Evolutionary conservation across 2,329 filamentous ascomycete species (phyloP).

Genomic region (Colletotrichum agaves): DNA sequence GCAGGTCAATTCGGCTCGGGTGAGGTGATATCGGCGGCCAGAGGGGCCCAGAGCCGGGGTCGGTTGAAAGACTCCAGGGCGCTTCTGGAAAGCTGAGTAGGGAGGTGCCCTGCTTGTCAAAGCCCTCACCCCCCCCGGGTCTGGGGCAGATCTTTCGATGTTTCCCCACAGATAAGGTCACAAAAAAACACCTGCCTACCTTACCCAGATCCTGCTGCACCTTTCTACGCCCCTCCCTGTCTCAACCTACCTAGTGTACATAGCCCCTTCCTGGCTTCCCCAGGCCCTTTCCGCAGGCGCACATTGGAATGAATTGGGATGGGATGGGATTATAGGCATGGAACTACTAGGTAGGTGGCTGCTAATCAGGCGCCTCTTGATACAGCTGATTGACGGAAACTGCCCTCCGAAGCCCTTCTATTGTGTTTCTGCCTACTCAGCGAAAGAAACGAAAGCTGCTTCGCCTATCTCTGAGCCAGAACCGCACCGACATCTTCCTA

Average conservation of each 20-base stretch:
- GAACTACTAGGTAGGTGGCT: neutral
- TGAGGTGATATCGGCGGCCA: neutral
- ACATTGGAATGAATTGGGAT: neutral
- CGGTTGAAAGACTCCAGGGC: neutral
- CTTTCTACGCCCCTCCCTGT: conserved; percentile 2
- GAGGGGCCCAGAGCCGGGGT: neutral
- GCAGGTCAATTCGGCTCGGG: too few species aligned
- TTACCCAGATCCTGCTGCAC: neutral
- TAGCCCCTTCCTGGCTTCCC: conserved; percentile 9
- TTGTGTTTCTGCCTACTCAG: neutral
- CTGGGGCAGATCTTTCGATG: conserved; percentile 33
- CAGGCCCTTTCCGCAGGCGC: neutral
- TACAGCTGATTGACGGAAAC: conserved; percentile 30
- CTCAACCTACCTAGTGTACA: neutral
- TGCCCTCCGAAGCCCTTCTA: conserved; percentile 7
- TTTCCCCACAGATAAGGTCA: conserved; percentile 37
- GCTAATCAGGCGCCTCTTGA: conserved; percentile 9
- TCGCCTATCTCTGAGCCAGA: conserved; percentile 10
- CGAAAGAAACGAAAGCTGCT: neutral
- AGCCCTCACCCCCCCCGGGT: neutral
- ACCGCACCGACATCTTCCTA: neutral
- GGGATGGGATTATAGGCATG: neutral
- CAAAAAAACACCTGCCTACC: neutral
- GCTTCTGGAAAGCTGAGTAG: neutral
- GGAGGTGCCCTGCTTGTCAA: neutral